Percentiles rank a stretch among this genome's conserved stretches.
phyloP scores from a whole-genome alignment of 2,329 filamentous ascomycete genomes.

The Aspergillus sp. region DNA sequence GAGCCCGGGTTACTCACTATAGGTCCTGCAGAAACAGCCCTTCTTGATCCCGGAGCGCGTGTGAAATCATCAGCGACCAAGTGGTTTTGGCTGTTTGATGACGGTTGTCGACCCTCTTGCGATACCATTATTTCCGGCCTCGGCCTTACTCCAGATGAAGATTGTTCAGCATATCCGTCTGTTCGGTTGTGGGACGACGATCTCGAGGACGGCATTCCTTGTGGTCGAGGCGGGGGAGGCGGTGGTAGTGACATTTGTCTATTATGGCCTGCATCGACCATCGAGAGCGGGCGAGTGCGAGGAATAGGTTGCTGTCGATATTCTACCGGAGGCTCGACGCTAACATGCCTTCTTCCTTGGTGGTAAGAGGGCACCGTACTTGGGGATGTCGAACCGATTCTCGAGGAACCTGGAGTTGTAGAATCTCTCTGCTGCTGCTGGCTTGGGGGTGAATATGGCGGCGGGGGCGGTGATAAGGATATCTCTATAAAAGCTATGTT shows the following conservation, averaged over 20 bases:
- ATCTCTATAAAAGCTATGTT: slow-evolving; percentile 17
- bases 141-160: slow-evolving; percentile 11
- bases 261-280: slow-evolving; percentile 22
- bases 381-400: slow-evolving; percentile 13
- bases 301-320: slow-evolving; percentile 20
- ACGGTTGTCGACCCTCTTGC: slow-evolving; percentile 15
- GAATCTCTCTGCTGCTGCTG: slow-evolving; percentile 18
- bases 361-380: slow-evolving; percentile 12
- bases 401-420: slow-evolving; percentile 7
- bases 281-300: slow-evolving; percentile 29
- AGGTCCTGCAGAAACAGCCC: slow-evolving; percentile 43
- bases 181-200: slow-evolving; percentile 28
- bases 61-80: slow-evolving; percentile 12
- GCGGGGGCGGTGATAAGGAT: slow-evolving; percentile 30
- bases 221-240: slow-evolving; percentile 29
- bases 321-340: slow-evolving; percentile 14
- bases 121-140: slow-evolving; percentile 15
- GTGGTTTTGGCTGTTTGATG: slow-evolving; percentile 11
- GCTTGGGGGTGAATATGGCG: slow-evolving; percentile 35
- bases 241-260: slow-evolving; percentile 29
- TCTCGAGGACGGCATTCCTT: slow-evolving; percentile 22
- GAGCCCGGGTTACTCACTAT: slow-evolving; percentile 29
- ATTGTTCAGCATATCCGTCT: slow-evolving; percentile 20
- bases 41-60: slow-evolving; percentile 36
- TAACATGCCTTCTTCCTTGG: slow-evolving; percentile 7